These are phyloP conservation scores for Knoxdaviesia proteae DNA, from an alignment of 2,329 filamentous ascomycete genomes.

Conservation along the genomic window DNA sequence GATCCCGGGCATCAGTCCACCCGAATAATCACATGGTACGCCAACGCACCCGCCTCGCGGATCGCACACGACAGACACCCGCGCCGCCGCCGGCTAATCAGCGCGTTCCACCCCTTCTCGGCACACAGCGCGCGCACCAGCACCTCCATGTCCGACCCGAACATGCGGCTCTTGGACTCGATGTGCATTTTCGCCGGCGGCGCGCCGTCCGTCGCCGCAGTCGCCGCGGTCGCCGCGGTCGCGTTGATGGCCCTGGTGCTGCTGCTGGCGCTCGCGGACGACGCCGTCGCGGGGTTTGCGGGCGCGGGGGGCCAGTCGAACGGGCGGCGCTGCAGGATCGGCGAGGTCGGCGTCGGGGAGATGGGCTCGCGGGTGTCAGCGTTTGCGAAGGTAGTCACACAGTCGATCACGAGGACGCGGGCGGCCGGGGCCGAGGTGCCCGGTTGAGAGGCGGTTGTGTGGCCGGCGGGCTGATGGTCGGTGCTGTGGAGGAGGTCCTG, in stretches of 20 bases:
- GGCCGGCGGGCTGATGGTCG: slow-evolving; percentile 12
- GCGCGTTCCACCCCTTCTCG: slow-evolving; percentile 51
- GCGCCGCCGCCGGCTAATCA: slow-evolving; percentile 44
- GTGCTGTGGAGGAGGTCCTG: slow-evolving; percentile 22
- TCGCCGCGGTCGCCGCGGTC: slow-evolving; percentile 6
- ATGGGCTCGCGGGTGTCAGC: slow-evolving; percentile 12
- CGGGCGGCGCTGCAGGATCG: slow-evolving; percentile 16
- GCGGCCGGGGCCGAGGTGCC: slow-evolving; percentile 12
- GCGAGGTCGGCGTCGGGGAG: slow-evolving; percentile 24
- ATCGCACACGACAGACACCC: slow-evolving; percentile 57
- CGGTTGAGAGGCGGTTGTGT: slow-evolving; percentile 8
- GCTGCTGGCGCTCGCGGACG: neutral
- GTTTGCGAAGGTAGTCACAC: slow-evolving; percentile 31
- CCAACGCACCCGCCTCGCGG: slow-evolving; percentile 50
- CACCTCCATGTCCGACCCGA: slow-evolving; percentile 46
- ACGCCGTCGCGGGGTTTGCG: too few relatives aligned
- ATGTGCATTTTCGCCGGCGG: slow-evolving; percentile 31
- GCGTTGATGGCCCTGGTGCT: neutral
- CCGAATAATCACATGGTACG: slow-evolving; percentile 45
- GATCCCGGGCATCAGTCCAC: slow-evolving; percentile 16
- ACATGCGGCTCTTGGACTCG: slow-evolving; percentile 33
- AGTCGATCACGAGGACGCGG: slow-evolving; percentile 39
- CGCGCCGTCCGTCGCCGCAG: slow-evolving; percentile 10
- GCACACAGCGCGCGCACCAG: slow-evolving; percentile 54
- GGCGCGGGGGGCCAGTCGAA: too few relatives aligned